A percentile compares a stretch with the other conserved stretches of the same genome.
These are phyloP conservation scores for Xylariaceae sp. DNA, from an alignment of 2,329 filamentous ascomycete species.

Conservation along the genomic window DNA sequence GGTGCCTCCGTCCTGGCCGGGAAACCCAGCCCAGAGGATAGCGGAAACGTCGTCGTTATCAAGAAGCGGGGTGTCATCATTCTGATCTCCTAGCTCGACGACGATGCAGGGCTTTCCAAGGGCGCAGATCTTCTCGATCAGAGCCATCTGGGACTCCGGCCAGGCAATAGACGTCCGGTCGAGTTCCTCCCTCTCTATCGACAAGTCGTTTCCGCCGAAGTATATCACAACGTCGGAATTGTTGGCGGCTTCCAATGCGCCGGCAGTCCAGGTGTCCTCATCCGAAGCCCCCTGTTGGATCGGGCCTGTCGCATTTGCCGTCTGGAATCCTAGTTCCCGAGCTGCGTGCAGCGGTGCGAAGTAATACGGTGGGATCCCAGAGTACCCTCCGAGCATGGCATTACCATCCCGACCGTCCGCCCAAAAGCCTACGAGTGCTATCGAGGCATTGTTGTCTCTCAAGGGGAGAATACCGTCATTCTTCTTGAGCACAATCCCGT, in stretches of 20 bases:
- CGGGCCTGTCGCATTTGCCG: slow-evolving; percentile 46
- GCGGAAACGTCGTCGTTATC: slow-evolving; percentile 48
- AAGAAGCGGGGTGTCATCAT: slow-evolving; percentile 49
- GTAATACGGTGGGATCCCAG: slow-evolving; percentile 56
- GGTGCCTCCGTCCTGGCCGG: slow-evolving; percentile 54
- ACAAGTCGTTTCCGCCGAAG: slow-evolving; percentile 58
- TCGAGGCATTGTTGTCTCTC: slow-evolving; percentile 19
- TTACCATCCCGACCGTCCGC: slow-evolving; percentile 11
- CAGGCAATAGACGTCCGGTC: slow-evolving; percentile 57
- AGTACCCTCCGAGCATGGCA: slow-evolving; percentile 40
- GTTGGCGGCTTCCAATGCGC: slow-evolving; percentile 43
- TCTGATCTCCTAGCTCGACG: slow-evolving; percentile 51
- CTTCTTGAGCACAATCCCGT: slow-evolving; percentile 34
- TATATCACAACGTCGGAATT: slow-evolving; percentile 57
- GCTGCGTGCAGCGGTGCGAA: slow-evolving; percentile 56
- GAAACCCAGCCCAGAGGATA: slow-evolving; percentile 55
- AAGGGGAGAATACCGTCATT: slow-evolving; percentile 33
- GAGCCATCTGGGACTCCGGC: slow-evolving; percentile 53
- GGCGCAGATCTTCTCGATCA: slow-evolving; percentile 47
- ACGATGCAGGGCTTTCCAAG: slow-evolving; percentile 54
- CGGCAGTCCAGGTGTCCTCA: slow-evolving; percentile 39
- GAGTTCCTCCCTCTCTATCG: slow-evolving; percentile 53
- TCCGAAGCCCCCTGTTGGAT: slow-evolving; percentile 29
- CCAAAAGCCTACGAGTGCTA: slow-evolving; percentile 34
- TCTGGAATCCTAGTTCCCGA: slow-evolving; percentile 46